Evolutionary conservation across 345 rosid species (phyloP).

Genomic region (Lagerstroemia speciosa): DNA sequence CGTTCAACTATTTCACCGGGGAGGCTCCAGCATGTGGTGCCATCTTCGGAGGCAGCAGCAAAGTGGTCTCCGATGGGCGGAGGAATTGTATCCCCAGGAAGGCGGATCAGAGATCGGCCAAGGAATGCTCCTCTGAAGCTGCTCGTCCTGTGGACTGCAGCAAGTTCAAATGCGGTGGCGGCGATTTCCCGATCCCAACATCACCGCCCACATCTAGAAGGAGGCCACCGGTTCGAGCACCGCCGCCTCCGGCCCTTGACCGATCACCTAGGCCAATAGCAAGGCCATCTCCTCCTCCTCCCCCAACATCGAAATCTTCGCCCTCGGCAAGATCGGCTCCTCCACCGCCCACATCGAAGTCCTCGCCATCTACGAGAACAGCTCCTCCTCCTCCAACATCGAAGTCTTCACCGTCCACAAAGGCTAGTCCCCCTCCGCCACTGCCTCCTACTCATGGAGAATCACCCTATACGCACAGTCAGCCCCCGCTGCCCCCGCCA

Average conservation of each 20-base stretch:
- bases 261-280: not conserved
- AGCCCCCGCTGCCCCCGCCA: conserved; percentile 14
- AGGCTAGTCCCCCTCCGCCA: not conserved
- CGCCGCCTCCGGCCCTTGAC: conserved; percentile 4
- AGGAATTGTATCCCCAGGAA: conserved; percentile 49
- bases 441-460: conserved; percentile 11
- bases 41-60: conserved; percentile 1
- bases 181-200: conserved; percentile 18
- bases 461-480: conserved; percentile 14
- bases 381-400: conserved; percentile 12
- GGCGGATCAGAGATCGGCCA: conserved; percentile 42
- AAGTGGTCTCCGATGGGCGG: conserved; percentile 19
- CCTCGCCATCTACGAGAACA: conserved; percentile 10
- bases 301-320: conserved; percentile 13
- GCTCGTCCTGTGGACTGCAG: conserved; percentile 44
- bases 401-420: conserved; percentile 11
- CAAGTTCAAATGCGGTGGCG: conserved; percentile 32
- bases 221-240: conserved; percentile 13
- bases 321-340: conserved; percentile 12
- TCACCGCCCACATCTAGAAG: conserved; percentile 5
- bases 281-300: conserved; percentile 8
- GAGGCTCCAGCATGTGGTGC: conserved; percentile 37
- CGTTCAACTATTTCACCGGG: conserved; percentile 46
- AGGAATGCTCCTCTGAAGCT: conserved; percentile 47
- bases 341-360: conserved; percentile 10